Evolutionary conservation across 306 rosid species (phyloP).

Genomic region (Boehmeria nivea): DNA sequence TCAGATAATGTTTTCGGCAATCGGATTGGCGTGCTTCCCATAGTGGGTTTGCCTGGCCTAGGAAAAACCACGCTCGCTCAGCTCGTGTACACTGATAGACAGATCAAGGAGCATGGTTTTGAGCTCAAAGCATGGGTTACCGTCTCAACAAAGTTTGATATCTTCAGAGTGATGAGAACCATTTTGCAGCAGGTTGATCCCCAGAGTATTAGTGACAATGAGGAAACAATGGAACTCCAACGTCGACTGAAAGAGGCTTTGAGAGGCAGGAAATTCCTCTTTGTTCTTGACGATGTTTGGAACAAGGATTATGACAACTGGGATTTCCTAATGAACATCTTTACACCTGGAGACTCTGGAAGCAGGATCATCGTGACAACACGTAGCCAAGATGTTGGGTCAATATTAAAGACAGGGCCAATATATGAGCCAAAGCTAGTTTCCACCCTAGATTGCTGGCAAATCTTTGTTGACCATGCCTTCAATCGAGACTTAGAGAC

Average conservation of each 20-base stretch:
- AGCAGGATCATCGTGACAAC: slow-evolving; percentile 29
- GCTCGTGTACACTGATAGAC: too few species aligned
- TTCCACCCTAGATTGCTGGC: slow-evolving; percentile 14
- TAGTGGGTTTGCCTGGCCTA: too few species aligned
- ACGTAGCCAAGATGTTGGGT: slow-evolving; percentile 13
- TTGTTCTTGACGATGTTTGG: slow-evolving; percentile 26
- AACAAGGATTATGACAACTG: background rate
- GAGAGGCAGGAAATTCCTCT: slow-evolving; percentile 3
- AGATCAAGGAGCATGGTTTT: background rate
- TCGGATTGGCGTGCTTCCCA: background rate
- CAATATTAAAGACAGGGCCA: background rate
- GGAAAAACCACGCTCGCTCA: too few species aligned
- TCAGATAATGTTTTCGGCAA: background rate
- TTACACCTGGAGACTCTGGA: slow-evolving; percentile 16
- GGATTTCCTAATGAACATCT: slow-evolving; percentile 7
- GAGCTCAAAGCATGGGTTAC: slow-evolving; percentile 1
- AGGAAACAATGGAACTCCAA: slow-evolving; percentile 3
- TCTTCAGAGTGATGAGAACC: background rate
- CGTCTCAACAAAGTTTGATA: background rate
- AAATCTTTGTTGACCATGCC: slow-evolving; percentile 12
- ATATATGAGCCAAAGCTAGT: background rate
- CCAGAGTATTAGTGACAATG: background rate
- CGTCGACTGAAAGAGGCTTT: background rate
- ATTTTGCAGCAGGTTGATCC: background rate
- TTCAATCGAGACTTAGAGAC: background rate